Evolutionary conservation across 1,284 basidiomycete species (phyloP).

Genomic region (Microbotryum scabiosae): DNA sequence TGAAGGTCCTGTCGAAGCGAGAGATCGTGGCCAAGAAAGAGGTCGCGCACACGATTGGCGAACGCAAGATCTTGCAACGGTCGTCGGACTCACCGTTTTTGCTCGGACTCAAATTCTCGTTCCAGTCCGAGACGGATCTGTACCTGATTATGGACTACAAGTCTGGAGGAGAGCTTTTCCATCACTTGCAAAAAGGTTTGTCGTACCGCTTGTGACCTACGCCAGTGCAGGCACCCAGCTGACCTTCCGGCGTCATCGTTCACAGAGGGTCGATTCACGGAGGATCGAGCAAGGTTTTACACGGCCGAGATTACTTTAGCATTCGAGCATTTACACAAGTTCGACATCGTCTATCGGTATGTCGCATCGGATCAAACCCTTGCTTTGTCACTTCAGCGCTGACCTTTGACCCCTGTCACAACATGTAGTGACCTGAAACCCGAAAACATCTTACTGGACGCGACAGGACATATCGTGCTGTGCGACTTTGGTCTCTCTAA

Average conservation of each 20-base stretch:
- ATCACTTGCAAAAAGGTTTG: constrained; percentile 72
- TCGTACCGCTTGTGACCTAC: too few species aligned
- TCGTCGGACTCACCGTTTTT: constrained; percentile 93
- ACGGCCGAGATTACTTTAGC: constrained; percentile 90
- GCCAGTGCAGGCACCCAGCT: too few species aligned
- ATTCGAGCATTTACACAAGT: constrained; percentile 92
- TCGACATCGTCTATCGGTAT: constrained; percentile 88
- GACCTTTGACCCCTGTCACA: neutral
- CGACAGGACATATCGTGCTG: constrained; percentile 90
- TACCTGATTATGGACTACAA: constrained; percentile 99
- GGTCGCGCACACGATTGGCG: constrained; percentile 97
- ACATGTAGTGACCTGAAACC: constrained; percentile 75
- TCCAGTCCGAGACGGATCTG: constrained; percentile 91
- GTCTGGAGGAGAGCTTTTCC: constrained; percentile 95
- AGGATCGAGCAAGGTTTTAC: constrained; percentile 90
- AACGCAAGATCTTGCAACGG: constrained; percentile 95
- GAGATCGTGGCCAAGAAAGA: constrained; percentile 99
- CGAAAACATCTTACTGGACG: constrained; percentile 93
- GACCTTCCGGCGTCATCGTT: too few species aligned
- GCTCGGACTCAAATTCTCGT: constrained; percentile 95
- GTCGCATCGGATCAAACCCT: constrained; percentile 34
- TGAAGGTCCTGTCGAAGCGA: constrained; percentile 98
- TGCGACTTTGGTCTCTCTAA: constrained; percentile 98
- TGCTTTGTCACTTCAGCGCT: neutral
- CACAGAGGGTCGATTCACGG: constrained; percentile 74